These are phyloP conservation scores for Lumnitzera racemosa DNA, from an alignment of 345 rosid genomes.

Conservation along the genomic window DNA sequence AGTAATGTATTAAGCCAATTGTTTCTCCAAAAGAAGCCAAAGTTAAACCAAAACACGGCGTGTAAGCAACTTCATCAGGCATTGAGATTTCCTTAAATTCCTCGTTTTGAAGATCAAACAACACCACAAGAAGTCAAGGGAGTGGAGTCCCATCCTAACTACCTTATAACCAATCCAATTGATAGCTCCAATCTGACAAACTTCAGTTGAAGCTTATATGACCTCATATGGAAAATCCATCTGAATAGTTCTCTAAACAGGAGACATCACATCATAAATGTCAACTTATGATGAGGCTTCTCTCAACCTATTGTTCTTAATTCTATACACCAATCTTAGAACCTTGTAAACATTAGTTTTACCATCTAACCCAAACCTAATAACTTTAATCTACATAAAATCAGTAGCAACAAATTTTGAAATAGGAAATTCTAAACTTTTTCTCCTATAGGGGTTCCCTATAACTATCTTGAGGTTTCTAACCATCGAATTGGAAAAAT, in stretches of 20 bases:
- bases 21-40: conserved; percentile 3
- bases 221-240: conserved; percentile 10
- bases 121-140: conserved; percentile 8
- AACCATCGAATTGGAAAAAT: conserved; percentile 4
- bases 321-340: conserved; percentile 17
- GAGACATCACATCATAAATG: conserved; percentile 11
- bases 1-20: conserved; percentile 18
- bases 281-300: conserved; percentile 15
- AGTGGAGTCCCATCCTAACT: not conserved
- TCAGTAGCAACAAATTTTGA: conserved; percentile 1
- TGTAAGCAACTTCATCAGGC: conserved; percentile 13
- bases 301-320: not conserved
- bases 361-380: conserved; percentile 20
- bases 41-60: conserved; percentile 10
- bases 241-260: conserved; percentile 21
- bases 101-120: conserved; percentile 16
- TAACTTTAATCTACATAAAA: not conserved
- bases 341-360: conserved; percentile 19
- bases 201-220: conserved; percentile 15
- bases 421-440: not conserved
- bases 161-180: conserved; percentile 32
- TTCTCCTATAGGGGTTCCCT: conserved; percentile 16
- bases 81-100: conserved; percentile 19
- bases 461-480: conserved; percentile 6
- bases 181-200: conserved; percentile 18